These are phyloP conservation scores for Mucor indicus DNA, from an alignment of 371 early-diverging fungal genomes.

Conservation along the genomic window DNA sequence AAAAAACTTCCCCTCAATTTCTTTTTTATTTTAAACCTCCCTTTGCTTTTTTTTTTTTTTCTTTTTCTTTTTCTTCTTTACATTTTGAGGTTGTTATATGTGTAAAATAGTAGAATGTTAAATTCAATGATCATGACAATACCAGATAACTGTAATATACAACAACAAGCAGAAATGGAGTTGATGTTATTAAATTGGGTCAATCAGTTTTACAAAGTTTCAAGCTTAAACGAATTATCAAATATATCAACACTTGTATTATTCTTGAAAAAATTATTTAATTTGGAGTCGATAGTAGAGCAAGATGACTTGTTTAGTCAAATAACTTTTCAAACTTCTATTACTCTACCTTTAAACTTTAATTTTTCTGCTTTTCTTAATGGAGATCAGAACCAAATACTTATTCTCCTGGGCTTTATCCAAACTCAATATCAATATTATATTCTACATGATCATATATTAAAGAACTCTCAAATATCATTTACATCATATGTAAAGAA, in stretches of 20 bases:
- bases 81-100: too few relatives aligned
- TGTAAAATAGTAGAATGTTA: neutral
- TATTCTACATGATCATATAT: constrained; percentile 16
- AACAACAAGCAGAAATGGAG: neutral
- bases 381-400: constrained; percentile 21
- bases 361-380: neutral
- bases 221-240: constrained; percentile 5
- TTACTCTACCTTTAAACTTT: constrained; percentile 1
- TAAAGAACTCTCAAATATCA: constrained; percentile 20
- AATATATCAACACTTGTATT: constrained; percentile 4
- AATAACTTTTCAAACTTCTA: neutral
- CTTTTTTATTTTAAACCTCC: neutral
- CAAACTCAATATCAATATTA: constrained; percentile 34
- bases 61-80: constrained; percentile 4
- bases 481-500: constrained; percentile 34
- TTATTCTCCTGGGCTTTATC: constrained; percentile 29
- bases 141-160: constrained; percentile 2
- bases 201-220: constrained; percentile 2
- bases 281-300: too few relatives aligned
- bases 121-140: neutral
- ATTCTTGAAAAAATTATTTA: constrained; percentile 8
- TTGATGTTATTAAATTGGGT: constrained; percentile 11
- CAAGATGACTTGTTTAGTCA: too few relatives aligned
- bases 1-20: neutral
- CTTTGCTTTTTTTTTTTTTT: neutral